Evolutionary conservation across 2,329 filamentous ascomycete genomes (phyloP).

Genomic region (Stachybotrys echinatus): DNA sequence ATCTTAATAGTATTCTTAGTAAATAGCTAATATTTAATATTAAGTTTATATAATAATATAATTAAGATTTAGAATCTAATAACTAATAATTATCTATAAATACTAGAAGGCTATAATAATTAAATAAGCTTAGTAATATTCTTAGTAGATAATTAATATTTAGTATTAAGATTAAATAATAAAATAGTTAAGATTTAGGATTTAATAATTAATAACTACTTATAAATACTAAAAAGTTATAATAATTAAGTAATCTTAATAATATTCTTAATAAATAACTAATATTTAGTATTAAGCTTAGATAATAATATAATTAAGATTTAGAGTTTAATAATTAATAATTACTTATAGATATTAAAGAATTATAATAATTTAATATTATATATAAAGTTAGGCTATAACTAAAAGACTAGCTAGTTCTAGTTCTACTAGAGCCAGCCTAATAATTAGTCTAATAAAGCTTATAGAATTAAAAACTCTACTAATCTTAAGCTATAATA

Average conservation of each 20-base stretch:
- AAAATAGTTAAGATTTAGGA: slow-evolving; percentile 7
- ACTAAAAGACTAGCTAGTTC: background rate
- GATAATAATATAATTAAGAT: slow-evolving; percentile 4
- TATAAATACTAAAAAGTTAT: slow-evolving; percentile 6
- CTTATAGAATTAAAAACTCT: too few relatives aligned
- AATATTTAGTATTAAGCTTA: slow-evolving; percentile 2
- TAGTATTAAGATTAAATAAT: slow-evolving; percentile 3
- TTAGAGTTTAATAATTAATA: slow-evolving; percentile 3
- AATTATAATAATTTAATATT: background rate
- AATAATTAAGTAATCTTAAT: background rate
- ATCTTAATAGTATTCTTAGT: slow-evolving; percentile 1
- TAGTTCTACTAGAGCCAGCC: background rate
- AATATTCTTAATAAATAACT: background rate
- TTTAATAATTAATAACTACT: background rate
- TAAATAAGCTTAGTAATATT: background rate
- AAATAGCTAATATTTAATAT: slow-evolving; percentile 1
- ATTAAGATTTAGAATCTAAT: slow-evolving; percentile 6
- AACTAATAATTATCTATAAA: slow-evolving; percentile 1
- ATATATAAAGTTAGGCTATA: background rate
- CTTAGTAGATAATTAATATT: background rate
- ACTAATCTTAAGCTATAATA: too few relatives aligned
- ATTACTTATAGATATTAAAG: slow-evolving; percentile 3
- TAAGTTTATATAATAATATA: slow-evolving; percentile 1
- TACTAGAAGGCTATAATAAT: slow-evolving; percentile 3
- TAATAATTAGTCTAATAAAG: too few relatives aligned